A percentile compares a stretch with the other conserved stretches of the same genome.
These are phyloP conservation scores for Lactifluus volemus DNA, from an alignment of 768 basidiomycete genomes.

Conservation along the genomic window DNA sequence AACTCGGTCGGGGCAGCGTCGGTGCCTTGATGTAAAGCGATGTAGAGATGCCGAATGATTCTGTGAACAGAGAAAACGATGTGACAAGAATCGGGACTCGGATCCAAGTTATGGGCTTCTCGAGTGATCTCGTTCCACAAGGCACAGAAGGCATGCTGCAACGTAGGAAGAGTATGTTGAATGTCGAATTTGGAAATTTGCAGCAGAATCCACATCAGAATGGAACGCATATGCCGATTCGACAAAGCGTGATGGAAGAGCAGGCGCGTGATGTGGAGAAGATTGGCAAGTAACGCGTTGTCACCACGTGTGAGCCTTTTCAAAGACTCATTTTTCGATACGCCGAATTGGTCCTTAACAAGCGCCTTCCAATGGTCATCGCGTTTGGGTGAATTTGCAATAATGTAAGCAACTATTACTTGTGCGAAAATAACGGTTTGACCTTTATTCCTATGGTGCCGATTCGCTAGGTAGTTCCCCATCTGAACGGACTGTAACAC, in stretches of 20 bases:
- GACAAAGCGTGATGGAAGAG: neutral
- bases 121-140: neutral
- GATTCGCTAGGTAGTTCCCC: neutral
- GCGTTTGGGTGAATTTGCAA: neutral
- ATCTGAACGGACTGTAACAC: neutral
- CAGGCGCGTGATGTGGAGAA: neutral
- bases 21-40: neutral
- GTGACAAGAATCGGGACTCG: neutral
- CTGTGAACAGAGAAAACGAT: neutral
- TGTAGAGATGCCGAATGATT: neutral
- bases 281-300: neutral
- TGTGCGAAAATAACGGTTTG: neutral
- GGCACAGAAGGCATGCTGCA: neutral
- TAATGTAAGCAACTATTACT: neutral
- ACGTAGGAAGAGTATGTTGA: neutral
- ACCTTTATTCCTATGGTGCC: neutral
- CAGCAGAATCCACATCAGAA: neutral
- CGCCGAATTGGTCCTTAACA: neutral
- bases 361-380: neutral
- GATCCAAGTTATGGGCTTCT: neutral
- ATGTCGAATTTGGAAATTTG: neutral
- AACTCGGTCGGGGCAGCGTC: neutral
- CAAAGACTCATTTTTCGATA: no score
- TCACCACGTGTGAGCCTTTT: neutral
- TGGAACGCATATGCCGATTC: neutral